A percentile compares a stretch with the other conserved stretches of the same genome.
Evolutionary conservation across 768 basidiomycete genomes (phyloP).

Genomic region (Lentinula sp.): DNA sequence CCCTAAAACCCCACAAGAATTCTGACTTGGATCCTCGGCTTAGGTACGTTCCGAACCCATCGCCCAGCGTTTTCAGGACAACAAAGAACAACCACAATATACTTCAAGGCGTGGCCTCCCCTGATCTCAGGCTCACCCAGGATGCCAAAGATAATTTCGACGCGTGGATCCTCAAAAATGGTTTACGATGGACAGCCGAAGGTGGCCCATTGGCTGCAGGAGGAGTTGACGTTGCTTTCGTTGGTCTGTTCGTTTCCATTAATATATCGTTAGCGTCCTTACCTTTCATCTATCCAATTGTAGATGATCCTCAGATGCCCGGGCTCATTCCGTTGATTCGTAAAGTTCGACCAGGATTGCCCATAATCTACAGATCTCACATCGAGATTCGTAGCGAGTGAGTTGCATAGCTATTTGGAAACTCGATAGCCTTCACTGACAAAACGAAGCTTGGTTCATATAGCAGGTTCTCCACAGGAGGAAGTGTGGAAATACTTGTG

Average conservation of each 20-base stretch:
- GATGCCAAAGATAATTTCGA: constrained; percentile 78
- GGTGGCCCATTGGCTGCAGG: constrained; percentile 81
- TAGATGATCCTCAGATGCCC: constrained; percentile 89
- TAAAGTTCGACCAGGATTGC: constrained; percentile 75
- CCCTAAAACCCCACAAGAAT: background rate
- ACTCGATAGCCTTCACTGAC: background rate
- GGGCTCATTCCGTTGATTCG: constrained; percentile 91
- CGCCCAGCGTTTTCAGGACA: constrained; percentile 86
- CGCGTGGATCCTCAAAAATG: constrained; percentile 88
- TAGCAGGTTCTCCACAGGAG: constrained; percentile 76
- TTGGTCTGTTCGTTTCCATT: constrained; percentile 43
- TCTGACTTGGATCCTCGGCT: constrained; percentile 8
- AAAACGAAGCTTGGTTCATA: constrained; percentile 47
- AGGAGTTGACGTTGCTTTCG: constrained; percentile 84
- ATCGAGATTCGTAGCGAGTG: constrained; percentile 87
- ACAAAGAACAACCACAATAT: constrained; percentile 97
- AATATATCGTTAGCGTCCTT: background rate
- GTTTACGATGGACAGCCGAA: constrained; percentile 79
- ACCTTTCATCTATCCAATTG: constrained; percentile 6
- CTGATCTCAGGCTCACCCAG: constrained; percentile 70
- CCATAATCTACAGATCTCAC: constrained; percentile 91
- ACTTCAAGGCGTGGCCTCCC: constrained; percentile 85
- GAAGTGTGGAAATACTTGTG: constrained; percentile 95
- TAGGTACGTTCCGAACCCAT: constrained; percentile 86
- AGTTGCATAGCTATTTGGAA: background rate